Conservation (phyloP, 805 yeast species). For the Metschnikowia hibisci region DNA sequence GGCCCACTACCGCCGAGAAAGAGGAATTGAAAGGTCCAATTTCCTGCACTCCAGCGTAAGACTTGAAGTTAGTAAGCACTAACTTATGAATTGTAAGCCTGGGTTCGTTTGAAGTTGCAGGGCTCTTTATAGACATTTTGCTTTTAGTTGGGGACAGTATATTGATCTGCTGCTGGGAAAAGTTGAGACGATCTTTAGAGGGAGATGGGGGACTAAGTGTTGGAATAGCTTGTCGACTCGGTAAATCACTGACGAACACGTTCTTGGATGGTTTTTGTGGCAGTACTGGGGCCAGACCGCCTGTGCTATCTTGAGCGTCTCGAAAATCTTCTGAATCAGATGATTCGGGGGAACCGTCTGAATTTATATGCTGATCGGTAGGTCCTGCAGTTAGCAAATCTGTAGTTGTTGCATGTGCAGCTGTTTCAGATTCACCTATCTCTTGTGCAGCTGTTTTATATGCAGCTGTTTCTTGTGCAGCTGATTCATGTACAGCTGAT, state of each 20-base stretch:
- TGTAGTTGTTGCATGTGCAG: neutral
- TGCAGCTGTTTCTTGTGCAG: too few relatives aligned
- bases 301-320: constrained; percentile 1
- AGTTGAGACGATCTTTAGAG: constrained; percentile 18
- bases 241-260: constrained; percentile 3
- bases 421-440: neutral
- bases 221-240: neutral
- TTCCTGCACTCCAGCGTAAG: constrained; percentile 89
- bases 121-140: constrained; percentile 17
- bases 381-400: neutral
- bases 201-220: neutral
- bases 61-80: constrained; percentile 81
- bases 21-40: constrained; percentile 94
- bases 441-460: too few relatives aligned
- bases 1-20: constrained; percentile 97
- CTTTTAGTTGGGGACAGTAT: constrained; percentile 29
- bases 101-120: constrained; percentile 30
- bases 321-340: neutral
- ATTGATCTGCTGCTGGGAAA: constrained; percentile 21
- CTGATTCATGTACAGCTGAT: too few relatives aligned
- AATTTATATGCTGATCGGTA: neutral
- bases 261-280: neutral
- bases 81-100: constrained; percentile 74
- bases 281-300: neutral
- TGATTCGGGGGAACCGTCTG: neutral